phyloP scores from a whole-genome alignment of 2,329 filamentous ascomycete genomes.

The Fusarium nanum region DNA sequence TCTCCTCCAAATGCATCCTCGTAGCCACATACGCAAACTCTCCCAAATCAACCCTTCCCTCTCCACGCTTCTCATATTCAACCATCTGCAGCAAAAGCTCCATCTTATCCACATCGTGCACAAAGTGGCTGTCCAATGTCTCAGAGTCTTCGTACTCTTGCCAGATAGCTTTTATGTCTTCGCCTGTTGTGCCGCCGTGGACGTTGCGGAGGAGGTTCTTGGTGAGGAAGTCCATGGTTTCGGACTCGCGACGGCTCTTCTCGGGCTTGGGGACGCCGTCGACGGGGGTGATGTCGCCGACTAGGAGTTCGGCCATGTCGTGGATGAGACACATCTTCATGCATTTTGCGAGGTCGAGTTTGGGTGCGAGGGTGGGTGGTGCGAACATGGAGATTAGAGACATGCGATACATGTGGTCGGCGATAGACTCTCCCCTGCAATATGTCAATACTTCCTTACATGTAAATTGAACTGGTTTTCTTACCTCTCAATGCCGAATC shows the following conservation, averaged over 20 bases:
- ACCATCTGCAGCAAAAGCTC: slow-evolving; percentile 95
- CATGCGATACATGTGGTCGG: slow-evolving; percentile 99
- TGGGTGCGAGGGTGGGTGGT: slow-evolving; percentile 76
- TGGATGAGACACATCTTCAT: slow-evolving; percentile 96
- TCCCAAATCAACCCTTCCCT: slow-evolving; percentile 77
- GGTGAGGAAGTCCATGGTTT: slow-evolving; percentile 93
- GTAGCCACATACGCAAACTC: slow-evolving; percentile 87
- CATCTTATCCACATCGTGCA: slow-evolving; percentile 98
- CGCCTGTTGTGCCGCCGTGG: slow-evolving; percentile 74
- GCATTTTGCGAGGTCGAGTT: slow-evolving; percentile 83
- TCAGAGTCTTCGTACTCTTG: slow-evolving; percentile 92
- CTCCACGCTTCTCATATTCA: slow-evolving; percentile 85
- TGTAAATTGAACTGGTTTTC: not conserved
- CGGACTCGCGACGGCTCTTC: slow-evolving; percentile 86
- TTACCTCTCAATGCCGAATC: slow-evolving; percentile 79
- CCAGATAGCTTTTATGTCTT: slow-evolving; percentile 83
- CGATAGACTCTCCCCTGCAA: slow-evolving; percentile 83
- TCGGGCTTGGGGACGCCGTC: slow-evolving; percentile 87
- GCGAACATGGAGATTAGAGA: slow-evolving; percentile 94
- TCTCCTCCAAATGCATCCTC: slow-evolving; percentile 79
- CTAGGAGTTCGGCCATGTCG: slow-evolving; percentile 96
- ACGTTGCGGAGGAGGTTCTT: slow-evolving; percentile 78
- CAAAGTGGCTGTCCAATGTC: slow-evolving; percentile 87
- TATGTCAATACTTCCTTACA: not conserved
- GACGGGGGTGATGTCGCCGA: slow-evolving; percentile 96